Evolutionary conservation across 805 yeast species (phyloP), one percentile per base, ranked within the genome.

Genomic region (Wickerhamomyces bovis): DNA sequence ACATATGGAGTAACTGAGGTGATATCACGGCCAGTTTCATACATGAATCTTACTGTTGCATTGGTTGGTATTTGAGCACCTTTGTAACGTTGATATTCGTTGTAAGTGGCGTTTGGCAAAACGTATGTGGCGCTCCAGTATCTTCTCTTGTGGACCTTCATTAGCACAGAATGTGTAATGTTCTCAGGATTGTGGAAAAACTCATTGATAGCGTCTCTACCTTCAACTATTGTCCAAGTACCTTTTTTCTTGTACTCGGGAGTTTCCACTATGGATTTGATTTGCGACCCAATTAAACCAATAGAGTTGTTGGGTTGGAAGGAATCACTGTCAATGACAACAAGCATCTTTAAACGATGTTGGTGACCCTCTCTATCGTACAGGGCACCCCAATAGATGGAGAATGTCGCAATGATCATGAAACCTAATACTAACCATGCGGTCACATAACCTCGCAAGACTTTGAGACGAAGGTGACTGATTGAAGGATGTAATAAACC

Each of bases 71-170:
- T 33, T 13, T 40, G 23, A 23, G 38, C 21, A 50, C 40, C 79
- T 72, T 45, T 31, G 42, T 42, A 23, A 41, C 45, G 16, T 60
- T 49, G 41, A 28, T 54, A 48, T 19, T 61, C 49, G 19, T 50
- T 41, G 33, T 50, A 57, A 4, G 80, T 68, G 0, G 86, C 79
- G 54, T 77, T 73, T 13, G 71, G 63, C 19, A 60, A 55, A 30
- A 84, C 76, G 51, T 78, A 76, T 31, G 83, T 65, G 0, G 83
- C 76, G 21, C 76, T 73, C 94, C 92, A 85, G 55, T 72, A 82
- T 16, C 73, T 56, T 61, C 81, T 77, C 44, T 73, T 75, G 54
- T 76, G 78, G 4, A 85, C 72, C 41, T 67, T 61, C 19, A 70
- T 52, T 15, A 61, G 31, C 19, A 81, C 58, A 52, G 76, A 75